Evolutionary conservation across 1,139 yeast genomes (phyloP), one percentile per base, ranked within the genome.

Genomic region (Pichia sp.): DNA sequence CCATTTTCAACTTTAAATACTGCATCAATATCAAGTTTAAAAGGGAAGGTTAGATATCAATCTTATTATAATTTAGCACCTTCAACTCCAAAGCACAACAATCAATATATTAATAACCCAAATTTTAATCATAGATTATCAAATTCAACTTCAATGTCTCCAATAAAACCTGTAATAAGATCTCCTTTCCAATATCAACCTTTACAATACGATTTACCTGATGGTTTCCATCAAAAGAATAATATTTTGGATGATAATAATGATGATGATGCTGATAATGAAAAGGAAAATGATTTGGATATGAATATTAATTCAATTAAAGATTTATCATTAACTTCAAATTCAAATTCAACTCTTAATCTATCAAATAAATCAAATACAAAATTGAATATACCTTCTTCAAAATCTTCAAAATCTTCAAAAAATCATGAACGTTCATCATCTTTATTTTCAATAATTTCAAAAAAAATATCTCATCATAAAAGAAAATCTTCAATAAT

Each of bases 11-110:
- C 42, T n/a, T 24, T 41, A 7, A 48, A 42, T 29, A 44, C 53
- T 42, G 32, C 59, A 10, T 56, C 58, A 37, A 50, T 53, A 19
- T 48, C 56, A 31, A 47, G 50, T 35, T 45, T 56, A 33, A 50
- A 59, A 20, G 55, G 55, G 16, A 57, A 55, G 42, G 62, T 56
- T 26, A 49, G 62, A 42, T 59, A 59, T 42, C 62, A 57, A 46
- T 51, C 59, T 4, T 58, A 57, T 39, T 54, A 49, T 38, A 49
- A 47, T 23, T 20, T 46, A 16, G 35, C 45, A 9, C 49, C 49
- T 9, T 32, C 47, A 29, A 43, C 47, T 30, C 47, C 49, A 10
- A 46, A 46, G n/a, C n/a, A n/a, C n/a, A n/a, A n/a, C n/a, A n/a
- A n/a, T n/a, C n/a, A n/a, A n/a, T n/a, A n/a, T n/a, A n/a, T n/a